These are phyloP conservation scores for Nakaseomyces delphensis DNA, from an alignment of 1,139 yeast species.

Conservation along the genomic window DNA sequence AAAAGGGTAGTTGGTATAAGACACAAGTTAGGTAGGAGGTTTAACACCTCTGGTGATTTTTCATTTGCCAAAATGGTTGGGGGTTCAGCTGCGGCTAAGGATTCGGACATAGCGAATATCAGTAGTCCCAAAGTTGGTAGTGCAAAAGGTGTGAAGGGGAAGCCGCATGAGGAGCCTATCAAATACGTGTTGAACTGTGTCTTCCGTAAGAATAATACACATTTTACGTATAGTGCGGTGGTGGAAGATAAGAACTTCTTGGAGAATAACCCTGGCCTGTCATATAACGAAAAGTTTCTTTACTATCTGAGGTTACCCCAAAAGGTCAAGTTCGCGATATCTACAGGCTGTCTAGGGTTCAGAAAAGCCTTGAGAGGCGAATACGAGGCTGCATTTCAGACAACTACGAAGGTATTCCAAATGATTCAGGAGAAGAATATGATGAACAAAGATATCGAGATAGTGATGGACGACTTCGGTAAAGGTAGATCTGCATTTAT, in stretches of 20 bases:
- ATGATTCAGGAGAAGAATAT: constrained; percentile 53
- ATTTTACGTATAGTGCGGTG: constrained; percentile 65
- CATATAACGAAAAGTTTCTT: constrained; percentile 68
- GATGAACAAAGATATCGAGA: constrained; percentile 53
- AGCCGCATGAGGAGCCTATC: constrained; percentile 19
- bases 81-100: not conserved
- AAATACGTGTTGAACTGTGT: constrained; percentile 68
- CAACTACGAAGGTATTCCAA: constrained; percentile 64
- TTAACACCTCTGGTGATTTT: not conserved
- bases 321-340: constrained; percentile 54
- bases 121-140: constrained; percentile 7
- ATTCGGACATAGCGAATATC: constrained; percentile 3
- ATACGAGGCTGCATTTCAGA: constrained; percentile 91
- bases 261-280: constrained; percentile 45
- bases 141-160: constrained; percentile 5
- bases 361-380: constrained; percentile 78
- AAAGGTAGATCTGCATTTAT: constrained; percentile 84
- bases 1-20: not conserved
- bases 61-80: constrained; percentile 3
- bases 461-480: constrained; percentile 74
- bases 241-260: constrained; percentile 56
- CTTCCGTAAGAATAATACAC: constrained; percentile 77
- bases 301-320: constrained; percentile 77
- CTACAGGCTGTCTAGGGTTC: constrained; percentile 70
- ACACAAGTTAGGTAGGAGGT: not conserved